These are phyloP conservation scores for Paspalum notatum DNA, from an alignment of 176 grass and related monocot species.

Conservation along the genomic window DNA sequence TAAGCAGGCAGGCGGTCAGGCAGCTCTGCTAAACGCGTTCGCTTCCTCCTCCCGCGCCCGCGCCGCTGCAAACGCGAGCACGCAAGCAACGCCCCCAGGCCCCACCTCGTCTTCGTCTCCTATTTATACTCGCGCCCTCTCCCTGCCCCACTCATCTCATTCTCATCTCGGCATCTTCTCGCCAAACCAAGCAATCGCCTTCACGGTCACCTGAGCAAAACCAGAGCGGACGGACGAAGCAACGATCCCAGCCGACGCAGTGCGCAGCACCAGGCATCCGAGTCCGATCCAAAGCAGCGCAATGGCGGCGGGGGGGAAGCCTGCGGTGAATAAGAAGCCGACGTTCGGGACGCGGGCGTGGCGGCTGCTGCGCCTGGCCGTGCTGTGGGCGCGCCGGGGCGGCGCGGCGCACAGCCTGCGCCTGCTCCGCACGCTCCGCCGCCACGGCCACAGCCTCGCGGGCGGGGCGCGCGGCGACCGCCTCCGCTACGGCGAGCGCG, in stretches of 20 bases:
- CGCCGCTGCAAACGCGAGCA: neutral
- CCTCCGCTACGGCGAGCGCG: slow-evolving; percentile 61
- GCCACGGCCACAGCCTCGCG: slow-evolving; percentile 15
- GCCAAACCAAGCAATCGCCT: neutral
- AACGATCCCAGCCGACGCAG: neutral
- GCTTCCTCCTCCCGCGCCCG: slow-evolving; percentile 25
- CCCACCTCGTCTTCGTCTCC: neutral
- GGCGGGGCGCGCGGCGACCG: slow-evolving; percentile 1
- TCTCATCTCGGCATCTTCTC: slow-evolving; percentile 1
- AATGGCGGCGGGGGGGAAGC: slow-evolving; percentile 8
- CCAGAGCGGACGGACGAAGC: neutral
- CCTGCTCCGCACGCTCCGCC: slow-evolving; percentile 56
- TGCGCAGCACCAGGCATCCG: too few species aligned
- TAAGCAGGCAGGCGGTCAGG: neutral
- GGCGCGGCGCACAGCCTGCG: slow-evolving; percentile 59
- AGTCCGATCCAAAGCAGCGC: too few species aligned
- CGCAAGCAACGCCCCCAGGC: neutral
- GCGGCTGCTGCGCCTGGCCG: slow-evolving; percentile 61
- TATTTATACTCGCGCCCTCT: slow-evolving; percentile 4
- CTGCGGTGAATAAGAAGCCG: slow-evolving; percentile 24
- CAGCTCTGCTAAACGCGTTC: slow-evolving; percentile 39
- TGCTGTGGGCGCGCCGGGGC: slow-evolving; percentile 66
- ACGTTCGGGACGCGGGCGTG: slow-evolving; percentile 58
- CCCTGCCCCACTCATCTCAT: slow-evolving; percentile 32
- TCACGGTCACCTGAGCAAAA: neutral